phyloP scores from a whole-genome alignment of 495 filamentous ascomycete species.

The Neurospora sp. region DNA sequence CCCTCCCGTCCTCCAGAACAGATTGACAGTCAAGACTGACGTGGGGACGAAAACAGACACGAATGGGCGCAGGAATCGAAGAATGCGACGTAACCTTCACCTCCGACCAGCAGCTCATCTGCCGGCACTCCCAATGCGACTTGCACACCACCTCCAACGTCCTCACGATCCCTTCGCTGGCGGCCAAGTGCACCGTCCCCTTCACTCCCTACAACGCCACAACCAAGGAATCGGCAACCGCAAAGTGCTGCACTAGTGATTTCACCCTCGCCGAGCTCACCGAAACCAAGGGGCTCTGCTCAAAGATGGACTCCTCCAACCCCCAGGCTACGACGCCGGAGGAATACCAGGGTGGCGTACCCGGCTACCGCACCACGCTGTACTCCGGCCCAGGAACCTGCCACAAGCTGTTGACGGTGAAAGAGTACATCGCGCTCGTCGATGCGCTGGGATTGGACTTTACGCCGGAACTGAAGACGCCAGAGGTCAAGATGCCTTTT shows the following conservation, averaged over 20 bases:
- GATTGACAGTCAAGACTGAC: background rate
- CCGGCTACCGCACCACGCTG: constrained; percentile 46
- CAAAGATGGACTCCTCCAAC: constrained; percentile 52
- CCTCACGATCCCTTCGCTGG: constrained; percentile 43
- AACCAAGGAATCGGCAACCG: constrained; percentile 30
- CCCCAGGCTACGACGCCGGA: constrained; percentile 39
- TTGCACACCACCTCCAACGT: constrained; percentile 57
- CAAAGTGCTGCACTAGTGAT: constrained; percentile 54
- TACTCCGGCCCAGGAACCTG: constrained; percentile 42
- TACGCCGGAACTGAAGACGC: constrained; percentile 53
- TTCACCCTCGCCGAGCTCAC: constrained; percentile 47
- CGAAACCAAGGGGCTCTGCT: constrained; percentile 50
- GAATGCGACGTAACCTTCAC: constrained; percentile 59
- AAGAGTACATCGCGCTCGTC: constrained; percentile 44
- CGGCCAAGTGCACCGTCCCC: constrained; percentile 49
- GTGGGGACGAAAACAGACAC: constrained; percentile 13
- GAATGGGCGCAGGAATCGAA: constrained; percentile 54
- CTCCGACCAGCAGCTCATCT: constrained; percentile 48
- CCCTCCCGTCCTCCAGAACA: background rate
- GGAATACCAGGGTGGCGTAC: constrained; percentile 43
- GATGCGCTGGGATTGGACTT: constrained; percentile 43
- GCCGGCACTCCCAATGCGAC: constrained; percentile 54
- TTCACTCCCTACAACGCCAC: constrained; percentile 37
- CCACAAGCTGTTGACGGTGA: constrained; percentile 40
- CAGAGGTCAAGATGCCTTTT: constrained; percentile 51